phyloP scores from a whole-genome alignment of 768 basidiomycete species.

The Dioszegia crocea region DNA sequence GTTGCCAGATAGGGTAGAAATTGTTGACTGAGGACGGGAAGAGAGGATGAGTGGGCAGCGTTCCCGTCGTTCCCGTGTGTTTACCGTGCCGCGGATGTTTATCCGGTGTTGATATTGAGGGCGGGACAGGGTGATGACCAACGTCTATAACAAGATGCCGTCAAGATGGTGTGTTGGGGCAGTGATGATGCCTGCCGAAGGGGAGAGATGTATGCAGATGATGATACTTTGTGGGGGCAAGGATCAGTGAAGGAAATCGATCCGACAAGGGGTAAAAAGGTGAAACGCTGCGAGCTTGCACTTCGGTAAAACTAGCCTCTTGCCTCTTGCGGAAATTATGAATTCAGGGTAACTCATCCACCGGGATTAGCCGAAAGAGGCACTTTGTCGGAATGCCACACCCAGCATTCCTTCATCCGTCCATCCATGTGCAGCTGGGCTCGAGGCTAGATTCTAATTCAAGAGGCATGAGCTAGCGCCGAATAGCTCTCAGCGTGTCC shows the following conservation, averaged over 20 bases:
- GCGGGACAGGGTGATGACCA: not conserved
- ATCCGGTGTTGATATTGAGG: not conserved
- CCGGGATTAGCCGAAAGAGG: conserved; percentile 3
- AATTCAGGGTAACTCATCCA: not conserved
- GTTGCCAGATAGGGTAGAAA: not conserved
- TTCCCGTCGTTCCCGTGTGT: not conserved
- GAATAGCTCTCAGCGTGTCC: no score
- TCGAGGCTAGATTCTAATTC: no score
- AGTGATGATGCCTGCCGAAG: no score
- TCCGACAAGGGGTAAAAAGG: not conserved
- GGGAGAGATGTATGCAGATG: not conserved
- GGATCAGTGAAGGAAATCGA: not conserved
- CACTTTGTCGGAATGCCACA: not conserved
- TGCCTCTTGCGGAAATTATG: not conserved
- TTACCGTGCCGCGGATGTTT: not conserved
- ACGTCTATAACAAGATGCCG: not conserved
- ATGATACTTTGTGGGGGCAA: not conserved
- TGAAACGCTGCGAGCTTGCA: conserved; percentile 1
- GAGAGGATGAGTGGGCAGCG: not conserved
- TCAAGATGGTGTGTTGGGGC: no score
- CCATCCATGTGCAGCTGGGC: no score
- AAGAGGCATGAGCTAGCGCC: no score
- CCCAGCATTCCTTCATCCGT: not conserved
- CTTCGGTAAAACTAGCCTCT: not conserved
- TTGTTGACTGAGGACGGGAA: not conserved